Conservation (phyloP, 202 grass and related monocot genomes). For the Digitaria exilis region DNA sequence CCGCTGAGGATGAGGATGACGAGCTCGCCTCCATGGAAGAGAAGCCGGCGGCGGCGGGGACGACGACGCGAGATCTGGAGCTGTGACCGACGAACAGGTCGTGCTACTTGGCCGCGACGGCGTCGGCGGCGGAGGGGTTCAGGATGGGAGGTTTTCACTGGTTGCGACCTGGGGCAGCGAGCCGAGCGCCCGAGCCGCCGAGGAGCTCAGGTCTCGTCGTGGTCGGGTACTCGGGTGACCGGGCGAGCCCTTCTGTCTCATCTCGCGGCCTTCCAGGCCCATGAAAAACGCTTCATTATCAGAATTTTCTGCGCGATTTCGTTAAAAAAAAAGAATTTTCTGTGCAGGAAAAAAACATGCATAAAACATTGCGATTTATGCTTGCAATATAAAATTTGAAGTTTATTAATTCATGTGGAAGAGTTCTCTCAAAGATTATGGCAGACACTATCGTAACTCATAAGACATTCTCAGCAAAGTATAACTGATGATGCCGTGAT, state of each 20-base stretch:
- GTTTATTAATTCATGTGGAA: neutral
- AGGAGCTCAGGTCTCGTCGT: neutral
- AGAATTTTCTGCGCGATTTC: neutral
- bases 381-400: neutral
- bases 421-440: neutral
- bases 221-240: too few species aligned
- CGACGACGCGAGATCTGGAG: slow-evolving; percentile 38
- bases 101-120: neutral
- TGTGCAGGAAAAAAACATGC: neutral
- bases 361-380: neutral
- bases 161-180: neutral
- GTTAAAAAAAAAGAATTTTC: too few species aligned
- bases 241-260: neutral
- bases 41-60: neutral
- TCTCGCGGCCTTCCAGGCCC: neutral
- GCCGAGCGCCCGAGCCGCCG: neutral
- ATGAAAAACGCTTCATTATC: neutral
- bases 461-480: too few species aligned
- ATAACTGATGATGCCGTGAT: neutral
- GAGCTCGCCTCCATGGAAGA: slow-evolving; percentile 44
- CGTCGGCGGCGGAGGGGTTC: slow-evolving; percentile 11
- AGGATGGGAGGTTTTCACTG: neutral
- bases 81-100: neutral
- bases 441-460: neutral
- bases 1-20: slow-evolving; percentile 19